Evolutionary conservation across 805 yeast species (phyloP).

Genomic region (Starmerella vitae): DNA sequence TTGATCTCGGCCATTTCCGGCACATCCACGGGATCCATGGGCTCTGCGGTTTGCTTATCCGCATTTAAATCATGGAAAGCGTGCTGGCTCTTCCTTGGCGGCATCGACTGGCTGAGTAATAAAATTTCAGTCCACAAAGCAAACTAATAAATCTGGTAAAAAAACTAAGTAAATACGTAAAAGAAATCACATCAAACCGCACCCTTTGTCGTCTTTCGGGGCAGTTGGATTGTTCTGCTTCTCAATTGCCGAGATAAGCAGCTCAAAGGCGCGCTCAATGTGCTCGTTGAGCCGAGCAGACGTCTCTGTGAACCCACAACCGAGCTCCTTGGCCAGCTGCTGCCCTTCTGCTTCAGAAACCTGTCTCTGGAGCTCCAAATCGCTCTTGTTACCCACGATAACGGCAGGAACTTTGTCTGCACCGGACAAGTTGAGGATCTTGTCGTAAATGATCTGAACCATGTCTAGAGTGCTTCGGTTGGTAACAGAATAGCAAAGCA

Average conservation of each 20-base stretch:
- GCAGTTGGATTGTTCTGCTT: conserved; percentile 40
- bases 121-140: too few relatives aligned
- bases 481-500: conserved; percentile 69
- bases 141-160: too few relatives aligned
- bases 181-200: conserved; percentile 39
- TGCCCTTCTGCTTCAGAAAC: conserved; percentile 43
- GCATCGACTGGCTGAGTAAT: too few relatives aligned
- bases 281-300: conserved; percentile 69
- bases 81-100: background rate
- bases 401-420: conserved; percentile 62
- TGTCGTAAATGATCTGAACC: conserved; percentile 64
- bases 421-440: conserved; percentile 54
- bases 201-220: conserved; percentile 36
- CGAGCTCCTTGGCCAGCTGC: conserved; percentile 49
- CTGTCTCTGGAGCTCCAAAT: conserved; percentile 52
- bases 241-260: conserved; percentile 49
- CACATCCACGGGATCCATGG: background rate
- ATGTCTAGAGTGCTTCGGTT: conserved; percentile 67
- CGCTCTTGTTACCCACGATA: conserved; percentile 64
- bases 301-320: conserved; percentile 67
- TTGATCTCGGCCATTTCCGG: conserved; percentile 7
- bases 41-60: background rate
- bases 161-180: too few relatives aligned
- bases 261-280: conserved; percentile 48
- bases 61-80: background rate